phyloP scores from a whole-genome alignment of 257 asterid species.

The Leptodermis oblonga region DNA sequence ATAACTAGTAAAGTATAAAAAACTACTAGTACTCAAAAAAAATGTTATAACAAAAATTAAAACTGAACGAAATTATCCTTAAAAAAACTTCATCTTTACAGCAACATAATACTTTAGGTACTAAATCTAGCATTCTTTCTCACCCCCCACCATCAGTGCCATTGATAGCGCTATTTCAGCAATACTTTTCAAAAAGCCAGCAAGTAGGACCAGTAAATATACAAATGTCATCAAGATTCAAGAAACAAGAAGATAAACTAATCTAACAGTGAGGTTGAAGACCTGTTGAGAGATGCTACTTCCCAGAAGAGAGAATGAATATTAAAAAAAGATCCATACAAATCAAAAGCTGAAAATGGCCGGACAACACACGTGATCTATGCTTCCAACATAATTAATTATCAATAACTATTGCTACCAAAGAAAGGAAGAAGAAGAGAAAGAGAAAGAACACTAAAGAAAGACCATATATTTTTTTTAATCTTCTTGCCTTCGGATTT shows the following conservation, averaged over 20 bases:
- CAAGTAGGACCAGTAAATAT: not conserved
- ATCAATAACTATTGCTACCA: not conserved
- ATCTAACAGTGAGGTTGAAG: too few species aligned
- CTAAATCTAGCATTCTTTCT: not conserved
- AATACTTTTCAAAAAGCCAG: not conserved
- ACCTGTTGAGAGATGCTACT: too few species aligned
- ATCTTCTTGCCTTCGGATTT: slow-evolving; percentile 17
- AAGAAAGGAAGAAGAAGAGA: too few species aligned
- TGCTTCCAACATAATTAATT: not conserved
- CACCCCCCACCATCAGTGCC: slow-evolving; percentile 1
- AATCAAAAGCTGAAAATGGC: not conserved
- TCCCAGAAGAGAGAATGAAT: too few species aligned
- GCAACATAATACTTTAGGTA: too few species aligned
- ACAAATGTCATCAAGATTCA: not conserved
- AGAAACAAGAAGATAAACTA: not conserved
- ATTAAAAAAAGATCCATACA: not conserved
- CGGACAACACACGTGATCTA: slow-evolving; percentile 4
- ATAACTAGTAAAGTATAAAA: too few species aligned
- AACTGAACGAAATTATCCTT: too few species aligned
- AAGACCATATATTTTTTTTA: slow-evolving; percentile 10
- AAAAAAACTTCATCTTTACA: too few species aligned
- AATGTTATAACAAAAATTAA: too few species aligned
- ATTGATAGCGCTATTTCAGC: slow-evolving; percentile 17
- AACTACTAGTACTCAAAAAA: too few species aligned
- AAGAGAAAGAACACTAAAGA: not conserved